Percentiles rank a stretch among this genome's conserved stretches.
Evolutionary conservation across 2,329 filamentous ascomycete species (phyloP).

Genomic region (Alternaria hordeiaustralica): DNA sequence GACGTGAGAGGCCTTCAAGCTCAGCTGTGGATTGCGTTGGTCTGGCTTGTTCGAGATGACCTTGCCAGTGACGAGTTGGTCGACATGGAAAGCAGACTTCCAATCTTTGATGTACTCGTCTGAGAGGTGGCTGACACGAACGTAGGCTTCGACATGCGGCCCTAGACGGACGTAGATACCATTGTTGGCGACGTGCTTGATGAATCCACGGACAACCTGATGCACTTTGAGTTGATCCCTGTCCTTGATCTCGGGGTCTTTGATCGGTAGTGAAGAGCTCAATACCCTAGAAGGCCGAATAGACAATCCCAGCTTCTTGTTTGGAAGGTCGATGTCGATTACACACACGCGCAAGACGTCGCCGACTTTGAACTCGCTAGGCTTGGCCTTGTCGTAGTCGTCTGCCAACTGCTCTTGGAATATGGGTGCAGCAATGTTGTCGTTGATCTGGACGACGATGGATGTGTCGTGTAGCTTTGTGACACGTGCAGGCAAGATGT

Average conservation of each 20-base stretch:
- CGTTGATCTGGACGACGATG: slow-evolving; percentile 83
- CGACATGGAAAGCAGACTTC: slow-evolving; percentile 86
- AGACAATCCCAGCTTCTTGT: slow-evolving; percentile 85
- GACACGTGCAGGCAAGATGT: slow-evolving; percentile 81
- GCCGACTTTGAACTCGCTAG: slow-evolving; percentile 77
- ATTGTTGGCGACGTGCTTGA: slow-evolving; percentile 88
- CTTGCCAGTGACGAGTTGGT: slow-evolving; percentile 89
- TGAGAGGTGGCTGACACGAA: slow-evolving; percentile 86
- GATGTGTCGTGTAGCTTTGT: slow-evolving; percentile 86
- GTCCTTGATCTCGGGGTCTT: slow-evolving; percentile 78
- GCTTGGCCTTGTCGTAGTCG: slow-evolving; percentile 81
- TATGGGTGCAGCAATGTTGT: slow-evolving; percentile 78
- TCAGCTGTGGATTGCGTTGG: slow-evolving; percentile 79
- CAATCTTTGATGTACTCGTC: slow-evolving; percentile 94
- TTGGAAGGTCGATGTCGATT: slow-evolving; percentile 77
- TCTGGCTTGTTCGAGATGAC: slow-evolving; percentile 74
- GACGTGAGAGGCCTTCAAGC: slow-evolving; percentile 82
- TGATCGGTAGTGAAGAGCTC: slow-evolving; percentile 80
- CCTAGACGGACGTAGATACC: slow-evolving; percentile 87
- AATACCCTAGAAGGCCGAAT: slow-evolving; percentile 86
- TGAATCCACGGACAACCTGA: slow-evolving; percentile 85
- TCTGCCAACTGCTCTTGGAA: slow-evolving; percentile 84
- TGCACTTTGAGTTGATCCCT: slow-evolving; percentile 75
- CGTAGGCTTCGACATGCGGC: slow-evolving; percentile 79
- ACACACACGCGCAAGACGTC: slow-evolving; percentile 89